phyloP scores from a whole-genome alignment of 163 green algal species.

The Chlorella variabilis region DNA sequence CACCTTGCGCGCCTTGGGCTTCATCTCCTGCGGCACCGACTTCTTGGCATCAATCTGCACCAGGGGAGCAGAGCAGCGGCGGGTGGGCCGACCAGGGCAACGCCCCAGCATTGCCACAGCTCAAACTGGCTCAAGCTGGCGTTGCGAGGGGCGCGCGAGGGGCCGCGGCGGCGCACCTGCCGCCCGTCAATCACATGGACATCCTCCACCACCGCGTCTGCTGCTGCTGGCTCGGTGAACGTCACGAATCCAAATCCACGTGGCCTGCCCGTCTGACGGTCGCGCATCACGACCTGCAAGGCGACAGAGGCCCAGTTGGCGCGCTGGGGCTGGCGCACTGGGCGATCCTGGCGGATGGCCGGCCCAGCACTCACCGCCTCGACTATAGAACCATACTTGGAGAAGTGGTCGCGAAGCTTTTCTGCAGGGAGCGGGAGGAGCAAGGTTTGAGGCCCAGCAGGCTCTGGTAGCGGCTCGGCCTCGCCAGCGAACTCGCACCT shows the following conservation, averaged over 20 bases:
- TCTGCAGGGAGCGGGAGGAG: conserved; percentile 64
- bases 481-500: conserved; percentile 52
- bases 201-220: conserved; percentile 70
- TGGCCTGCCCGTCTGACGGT: conserved; percentile 74
- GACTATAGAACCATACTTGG: conserved; percentile 77
- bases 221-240: conserved; percentile 68
- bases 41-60: conserved; percentile 92
- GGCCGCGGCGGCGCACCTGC: conserved; percentile 47
- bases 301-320: neutral
- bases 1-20: conserved; percentile 81
- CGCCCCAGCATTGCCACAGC: no score
- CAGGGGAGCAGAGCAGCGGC: neutral
- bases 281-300: conserved; percentile 83
- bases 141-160: no score
- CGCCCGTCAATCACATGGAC: conserved; percentile 79
- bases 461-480: neutral
- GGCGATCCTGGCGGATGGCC: neutral
- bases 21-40: conserved; percentile 80
- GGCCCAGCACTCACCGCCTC: conserved; percentile 75
- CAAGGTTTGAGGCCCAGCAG: neutral
- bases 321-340: neutral
- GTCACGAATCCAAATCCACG: conserved; percentile 94
- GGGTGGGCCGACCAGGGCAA: no score
- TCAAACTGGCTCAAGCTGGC: no score
- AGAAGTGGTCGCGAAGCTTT: conserved; percentile 80